Evolutionary conservation across 1,284 basidiomycete genomes (phyloP).

Genomic region (Boletellus dicymbophilus): DNA sequence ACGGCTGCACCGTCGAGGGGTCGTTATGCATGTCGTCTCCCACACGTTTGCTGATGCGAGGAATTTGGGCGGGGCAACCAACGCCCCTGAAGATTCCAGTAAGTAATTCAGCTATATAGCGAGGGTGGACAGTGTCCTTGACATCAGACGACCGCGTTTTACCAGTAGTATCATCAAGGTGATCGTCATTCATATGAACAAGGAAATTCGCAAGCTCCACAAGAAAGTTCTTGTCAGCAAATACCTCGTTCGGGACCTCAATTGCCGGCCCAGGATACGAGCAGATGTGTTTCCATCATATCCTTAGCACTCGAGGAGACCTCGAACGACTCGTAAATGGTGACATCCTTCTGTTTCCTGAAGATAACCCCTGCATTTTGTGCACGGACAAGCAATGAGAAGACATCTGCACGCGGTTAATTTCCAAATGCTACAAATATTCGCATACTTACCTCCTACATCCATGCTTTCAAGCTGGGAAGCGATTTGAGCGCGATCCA

Average conservation of each 20-base stretch:
- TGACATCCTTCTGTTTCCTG: not conserved
- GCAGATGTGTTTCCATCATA: slow-evolving; percentile 23
- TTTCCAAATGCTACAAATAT: not conserved
- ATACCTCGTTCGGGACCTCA: slow-evolving; percentile 16
- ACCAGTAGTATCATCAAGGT: slow-evolving; percentile 5
- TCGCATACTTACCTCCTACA: not conserved
- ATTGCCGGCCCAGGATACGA: slow-evolving; percentile 37
- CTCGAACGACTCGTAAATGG: not conserved
- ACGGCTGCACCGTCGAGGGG: slow-evolving; percentile 22
- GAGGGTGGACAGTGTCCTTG: slow-evolving; percentile 32
- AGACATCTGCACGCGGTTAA: not conserved
- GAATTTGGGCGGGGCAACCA: slow-evolving; percentile 19
- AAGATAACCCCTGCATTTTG: not conserved
- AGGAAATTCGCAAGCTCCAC: slow-evolving; percentile 31
- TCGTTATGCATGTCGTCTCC: slow-evolving; percentile 34
- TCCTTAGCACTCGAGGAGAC: not conserved
- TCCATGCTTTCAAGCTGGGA: not conserved
- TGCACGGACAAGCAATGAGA: not conserved
- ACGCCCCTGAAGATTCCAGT: slow-evolving; percentile 32
- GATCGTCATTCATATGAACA: slow-evolving; percentile 23
- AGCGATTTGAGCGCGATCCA: not conserved
- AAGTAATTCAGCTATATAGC: slow-evolving; percentile 36
- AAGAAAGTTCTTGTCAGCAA: slow-evolving; percentile 23
- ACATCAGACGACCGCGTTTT: slow-evolving; percentile 11
- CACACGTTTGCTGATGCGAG: slow-evolving; percentile 32